Percentiles rank a stretch among this genome's conserved stretches.
Conservation (phyloP, 1,284 basidiomycete species). For the Microbotryum silenes-acaulis region DNA sequence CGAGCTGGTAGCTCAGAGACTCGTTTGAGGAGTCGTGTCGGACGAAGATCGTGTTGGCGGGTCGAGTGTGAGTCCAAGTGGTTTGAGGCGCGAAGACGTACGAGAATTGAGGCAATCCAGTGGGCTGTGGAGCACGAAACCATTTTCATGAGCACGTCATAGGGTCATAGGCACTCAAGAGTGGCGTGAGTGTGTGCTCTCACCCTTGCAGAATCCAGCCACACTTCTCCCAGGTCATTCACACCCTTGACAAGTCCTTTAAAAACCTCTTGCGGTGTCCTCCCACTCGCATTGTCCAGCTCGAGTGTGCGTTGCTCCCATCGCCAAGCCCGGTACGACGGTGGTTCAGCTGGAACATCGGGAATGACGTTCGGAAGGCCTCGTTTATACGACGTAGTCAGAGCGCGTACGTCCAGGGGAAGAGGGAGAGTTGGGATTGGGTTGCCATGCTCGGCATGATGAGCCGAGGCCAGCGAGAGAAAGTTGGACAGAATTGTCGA, state of each 20-base stretch:
- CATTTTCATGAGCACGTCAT: no score
- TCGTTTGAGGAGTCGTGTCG: slow-evolving; percentile 3
- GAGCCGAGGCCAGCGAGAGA: slow-evolving; percentile 14
- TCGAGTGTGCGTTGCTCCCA: slow-evolving; percentile 12
- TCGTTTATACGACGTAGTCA: slow-evolving; percentile 9
- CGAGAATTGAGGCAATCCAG: slow-evolving; percentile 23
- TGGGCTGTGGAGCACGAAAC: slow-evolving; percentile 5
- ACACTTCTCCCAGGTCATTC: slow-evolving; percentile 43
- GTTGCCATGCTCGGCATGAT: not conserved
- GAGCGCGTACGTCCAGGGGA: slow-evolving; percentile 6
- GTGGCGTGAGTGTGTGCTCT: not conserved
- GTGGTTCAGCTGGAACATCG: not conserved
- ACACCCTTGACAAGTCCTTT: slow-evolving; percentile 40
- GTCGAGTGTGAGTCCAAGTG: slow-evolving; percentile 12
- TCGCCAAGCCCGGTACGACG: not conserved
- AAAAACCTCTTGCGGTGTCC: slow-evolving; percentile 41
- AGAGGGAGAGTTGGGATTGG: not conserved
- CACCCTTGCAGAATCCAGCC: slow-evolving; percentile 46
- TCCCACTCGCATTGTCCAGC: slow-evolving; percentile 20
- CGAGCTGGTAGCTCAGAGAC: slow-evolving; percentile 36
- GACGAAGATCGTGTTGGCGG: slow-evolving; percentile 1
- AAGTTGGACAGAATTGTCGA: slow-evolving; percentile 41
- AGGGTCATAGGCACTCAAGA: not conserved
- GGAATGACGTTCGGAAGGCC: slow-evolving; percentile 1
- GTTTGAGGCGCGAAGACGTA: slow-evolving; percentile 17